These are phyloP conservation scores for Corylus heterophylla DNA, from an alignment of 306 rosid species.

Conservation along the genomic window DNA sequence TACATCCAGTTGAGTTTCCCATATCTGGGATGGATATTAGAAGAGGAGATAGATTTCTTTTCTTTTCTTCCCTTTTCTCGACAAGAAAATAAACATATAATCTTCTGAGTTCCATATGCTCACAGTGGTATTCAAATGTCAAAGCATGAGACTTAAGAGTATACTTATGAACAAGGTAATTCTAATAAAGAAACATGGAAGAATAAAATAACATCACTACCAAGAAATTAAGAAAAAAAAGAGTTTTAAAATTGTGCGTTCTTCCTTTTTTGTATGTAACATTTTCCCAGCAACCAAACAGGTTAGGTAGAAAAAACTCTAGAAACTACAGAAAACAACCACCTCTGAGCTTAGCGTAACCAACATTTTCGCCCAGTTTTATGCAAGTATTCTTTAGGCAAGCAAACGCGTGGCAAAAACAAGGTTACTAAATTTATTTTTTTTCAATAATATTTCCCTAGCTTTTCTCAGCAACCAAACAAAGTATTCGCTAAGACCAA, in stretches of 20 bases:
- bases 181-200: too few species aligned
- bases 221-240: too few species aligned
- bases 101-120: not conserved
- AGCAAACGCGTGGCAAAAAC: not conserved
- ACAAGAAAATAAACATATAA: not conserved
- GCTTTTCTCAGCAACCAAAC: too few species aligned
- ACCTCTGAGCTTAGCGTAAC: not conserved
- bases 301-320: not conserved
- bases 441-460: too few species aligned
- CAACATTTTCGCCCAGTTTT: not conserved
- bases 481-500: too few species aligned
- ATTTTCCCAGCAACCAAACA: not conserved
- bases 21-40: not conserved
- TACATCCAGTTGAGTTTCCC: not conserved
- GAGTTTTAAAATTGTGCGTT: too few species aligned
- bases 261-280: too few species aligned
- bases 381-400: not conserved
- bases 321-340: not conserved
- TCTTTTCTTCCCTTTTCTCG: not conserved
- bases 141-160: not conserved
- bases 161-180: not conserved
- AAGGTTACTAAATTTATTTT: not conserved
- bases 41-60: not conserved
- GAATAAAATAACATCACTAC: too few species aligned
- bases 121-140: too few species aligned